Conservation (phyloP, 306 rosid genomes). For the Cucurbita moschata region DNA sequence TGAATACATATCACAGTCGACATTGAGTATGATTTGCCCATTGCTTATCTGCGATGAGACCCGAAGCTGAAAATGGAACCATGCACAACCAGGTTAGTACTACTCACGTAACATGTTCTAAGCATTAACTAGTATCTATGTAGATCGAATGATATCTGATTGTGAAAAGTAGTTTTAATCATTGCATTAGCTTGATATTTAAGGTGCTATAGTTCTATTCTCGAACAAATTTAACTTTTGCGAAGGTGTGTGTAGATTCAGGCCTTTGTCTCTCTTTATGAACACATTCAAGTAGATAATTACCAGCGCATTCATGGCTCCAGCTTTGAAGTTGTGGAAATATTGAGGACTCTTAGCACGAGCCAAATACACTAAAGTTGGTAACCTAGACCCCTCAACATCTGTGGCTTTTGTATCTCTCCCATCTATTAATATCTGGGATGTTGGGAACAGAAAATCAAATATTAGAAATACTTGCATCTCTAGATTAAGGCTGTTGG, state of each 20-base stretch:
- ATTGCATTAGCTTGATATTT: background rate
- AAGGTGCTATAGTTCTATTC: background rate
- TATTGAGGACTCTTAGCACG: slow-evolving; percentile 67
- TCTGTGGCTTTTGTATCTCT: slow-evolving; percentile 38
- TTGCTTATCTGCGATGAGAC: slow-evolving; percentile 79
- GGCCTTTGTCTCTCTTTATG: background rate
- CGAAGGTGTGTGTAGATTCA: background rate
- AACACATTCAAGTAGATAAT: background rate
- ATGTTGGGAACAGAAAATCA: background rate
- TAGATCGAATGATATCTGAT: background rate
- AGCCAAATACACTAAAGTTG: slow-evolving; percentile 68
- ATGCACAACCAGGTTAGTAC: background rate
- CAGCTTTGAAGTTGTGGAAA: slow-evolving; percentile 75
- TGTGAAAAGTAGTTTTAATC: background rate
- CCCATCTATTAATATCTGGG: slow-evolving; percentile 50
- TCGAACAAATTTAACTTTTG: background rate
- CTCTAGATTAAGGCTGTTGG: background rate
- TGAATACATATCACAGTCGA: slow-evolving; percentile 82
- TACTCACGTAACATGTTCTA: background rate
- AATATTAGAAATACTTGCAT: background rate
- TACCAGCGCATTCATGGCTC: slow-evolving; percentile 89
- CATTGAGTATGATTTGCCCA: slow-evolving; percentile 49
- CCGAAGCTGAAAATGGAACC: slow-evolving; percentile 37
- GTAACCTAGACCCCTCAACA: slow-evolving; percentile 34
- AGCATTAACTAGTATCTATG: background rate